These are phyloP conservation scores for Leccinum incarnatum DNA, from an alignment of 768 basidiomycete genomes.

Conservation along the genomic window DNA sequence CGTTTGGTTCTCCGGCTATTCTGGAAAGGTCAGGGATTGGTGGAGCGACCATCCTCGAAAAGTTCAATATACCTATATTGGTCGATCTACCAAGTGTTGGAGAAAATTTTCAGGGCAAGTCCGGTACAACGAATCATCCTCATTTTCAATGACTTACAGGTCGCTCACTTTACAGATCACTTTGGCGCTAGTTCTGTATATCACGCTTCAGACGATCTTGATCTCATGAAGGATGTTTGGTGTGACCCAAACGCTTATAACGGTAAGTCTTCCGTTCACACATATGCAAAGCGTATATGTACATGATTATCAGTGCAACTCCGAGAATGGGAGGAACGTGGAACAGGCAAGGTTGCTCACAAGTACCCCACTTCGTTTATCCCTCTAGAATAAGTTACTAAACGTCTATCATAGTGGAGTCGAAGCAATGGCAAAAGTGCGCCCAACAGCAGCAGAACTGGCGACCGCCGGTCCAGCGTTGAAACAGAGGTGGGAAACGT, in stretches of 20 bases:
- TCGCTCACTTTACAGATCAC: too few species aligned
- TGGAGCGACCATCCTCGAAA: constrained; percentile 37
- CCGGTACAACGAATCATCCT: too few species aligned
- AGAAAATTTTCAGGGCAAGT: constrained; percentile 37
- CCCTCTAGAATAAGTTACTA: neutral
- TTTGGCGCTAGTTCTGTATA: too few species aligned
- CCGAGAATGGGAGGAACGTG: too few species aligned
- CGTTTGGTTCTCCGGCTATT: constrained; percentile 55
- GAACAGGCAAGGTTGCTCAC: too few species aligned
- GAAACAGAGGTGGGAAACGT: neutral
- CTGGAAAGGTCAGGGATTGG: constrained; percentile 45
- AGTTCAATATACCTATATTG: constrained; percentile 38
- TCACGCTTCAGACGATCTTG: too few species aligned
- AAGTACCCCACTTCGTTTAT: too few species aligned
- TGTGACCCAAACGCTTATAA: too few species aligned
- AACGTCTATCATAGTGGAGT: constrained; percentile 37
- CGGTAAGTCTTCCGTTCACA: too few species aligned
- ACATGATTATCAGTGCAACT: too few species aligned
- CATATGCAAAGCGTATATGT: neutral
- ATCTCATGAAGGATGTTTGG: too few species aligned
- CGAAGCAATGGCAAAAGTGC: constrained; percentile 54
- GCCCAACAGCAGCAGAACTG: constrained; percentile 52
- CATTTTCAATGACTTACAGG: too few species aligned
- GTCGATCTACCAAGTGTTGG: neutral
- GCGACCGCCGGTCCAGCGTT: constrained; percentile 45